A percentile compares a stretch with the other conserved stretches of the same genome.
Evolutionary conservation across 495 filamentous ascomycete genomes (phyloP).

Genomic region (Apodospora peruviana): DNA sequence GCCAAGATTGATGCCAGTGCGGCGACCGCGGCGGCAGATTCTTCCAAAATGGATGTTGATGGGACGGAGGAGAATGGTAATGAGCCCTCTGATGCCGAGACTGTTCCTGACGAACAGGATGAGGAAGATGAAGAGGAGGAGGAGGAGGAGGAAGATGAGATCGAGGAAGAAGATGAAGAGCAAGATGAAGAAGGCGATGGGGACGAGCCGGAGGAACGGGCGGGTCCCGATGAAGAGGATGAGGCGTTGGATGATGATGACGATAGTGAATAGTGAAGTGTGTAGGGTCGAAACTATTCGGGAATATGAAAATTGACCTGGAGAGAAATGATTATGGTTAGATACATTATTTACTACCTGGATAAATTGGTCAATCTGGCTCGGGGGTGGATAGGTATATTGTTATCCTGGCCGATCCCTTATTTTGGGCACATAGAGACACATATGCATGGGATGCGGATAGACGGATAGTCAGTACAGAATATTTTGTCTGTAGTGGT

Average conservation of each 20-base stretch:
- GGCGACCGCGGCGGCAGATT: neutral
- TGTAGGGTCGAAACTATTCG: neutral
- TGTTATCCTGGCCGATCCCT: too few relatives aligned
- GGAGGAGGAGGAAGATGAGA: conserved; percentile 43
- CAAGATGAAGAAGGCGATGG: conserved; percentile 38
- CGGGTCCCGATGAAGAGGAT: conserved; percentile 44
- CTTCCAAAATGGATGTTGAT: conserved; percentile 22
- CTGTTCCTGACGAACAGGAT: conserved; percentile 44
- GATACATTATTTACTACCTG: too few relatives aligned
- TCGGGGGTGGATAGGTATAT: too few relatives aligned
- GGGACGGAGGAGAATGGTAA: conserved; percentile 35
- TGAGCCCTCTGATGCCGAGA: conserved; percentile 45
- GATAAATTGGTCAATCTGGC: too few relatives aligned
- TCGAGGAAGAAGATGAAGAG: conserved; percentile 40
- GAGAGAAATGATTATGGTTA: too few relatives aligned
- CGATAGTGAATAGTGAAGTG: conserved; percentile 44
- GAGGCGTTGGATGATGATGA: conserved; percentile 62
- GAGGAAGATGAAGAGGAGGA: conserved; percentile 53
- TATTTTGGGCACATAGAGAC: too few relatives aligned
- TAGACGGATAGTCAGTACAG: too few relatives aligned
- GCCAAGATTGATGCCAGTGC: conserved; percentile 28
- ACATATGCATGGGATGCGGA: too few relatives aligned
- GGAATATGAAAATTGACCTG: neutral
- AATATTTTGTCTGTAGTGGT: too few relatives aligned
- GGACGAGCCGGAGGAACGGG: conserved; percentile 36